Evolutionary conservation across 495 filamentous ascomycete genomes (phyloP), one percentile per base, ranked within the genome.

Genomic region (Penicillium parvum): DNA sequence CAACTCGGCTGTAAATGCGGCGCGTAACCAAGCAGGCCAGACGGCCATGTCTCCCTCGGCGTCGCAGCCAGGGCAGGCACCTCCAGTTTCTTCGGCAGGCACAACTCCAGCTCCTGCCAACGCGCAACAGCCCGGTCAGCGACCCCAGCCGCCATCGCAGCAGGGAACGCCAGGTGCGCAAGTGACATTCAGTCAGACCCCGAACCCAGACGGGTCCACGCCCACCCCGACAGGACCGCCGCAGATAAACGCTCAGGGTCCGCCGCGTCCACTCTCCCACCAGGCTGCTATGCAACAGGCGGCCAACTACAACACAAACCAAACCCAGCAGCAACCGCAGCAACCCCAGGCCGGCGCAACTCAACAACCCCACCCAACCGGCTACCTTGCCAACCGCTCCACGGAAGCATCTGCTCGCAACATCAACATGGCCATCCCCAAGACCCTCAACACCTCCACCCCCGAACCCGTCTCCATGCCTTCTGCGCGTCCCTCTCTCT

Each of bases 391-490:
- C 49, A 82, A 71, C 65, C 77, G 45, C 62, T 52, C 76, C 47
- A 23, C 57, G 52, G 56, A 77, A 52, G 62, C 71, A 50, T 58
- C 69, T 27, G 64, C 66, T 5, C 68, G 72, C 40, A 59, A 82
- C 53, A 66, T 64, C 53, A 78, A 69, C 59, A 79, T 89, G 72
- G 81, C 79, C 3, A 96, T 98, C 42, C 84, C 86, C 18, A 91
- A 89, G 61, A 79, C 69, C 11, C 74, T 98, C 11, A 84, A 82
- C 39, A 74, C 83, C 9, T 74, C 80, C 12, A 69, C 78, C 21
- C 86, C 87, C 4, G 74, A 78, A 34, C 81, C 90, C 2, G 88
- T 94, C 23, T 49, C 72, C 14, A 81, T 89, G 73, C 75, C 79
- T 21, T 65, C 78, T 30, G 72, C 84, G 1, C 79, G 92, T 6